Evolutionary conservation across 306 rosid genomes (phyloP).

Genomic region (Comarum palustre): DNA sequence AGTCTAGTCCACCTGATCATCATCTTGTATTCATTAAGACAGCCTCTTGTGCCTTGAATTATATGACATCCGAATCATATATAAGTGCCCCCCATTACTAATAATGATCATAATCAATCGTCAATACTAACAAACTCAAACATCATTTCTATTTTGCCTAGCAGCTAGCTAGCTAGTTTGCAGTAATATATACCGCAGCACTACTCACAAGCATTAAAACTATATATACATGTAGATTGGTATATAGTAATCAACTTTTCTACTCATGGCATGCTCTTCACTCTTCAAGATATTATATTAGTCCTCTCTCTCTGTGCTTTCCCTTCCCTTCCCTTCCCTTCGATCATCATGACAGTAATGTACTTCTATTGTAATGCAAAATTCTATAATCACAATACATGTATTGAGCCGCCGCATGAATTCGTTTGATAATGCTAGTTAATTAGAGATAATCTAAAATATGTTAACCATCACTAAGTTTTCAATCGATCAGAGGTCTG

Average conservation of each 20-base stretch:
- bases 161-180: neutral
- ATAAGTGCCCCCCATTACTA: too few relatives aligned
- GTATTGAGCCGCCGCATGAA: neutral
- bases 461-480: constrained; percentile 4
- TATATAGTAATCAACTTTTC: neutral
- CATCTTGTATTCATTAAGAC: neutral
- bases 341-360: neutral
- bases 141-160: neutral
- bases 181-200: neutral
- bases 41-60: neutral
- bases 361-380: neutral
- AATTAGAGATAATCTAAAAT: constrained; percentile 8
- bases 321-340: too few relatives aligned
- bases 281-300: neutral
- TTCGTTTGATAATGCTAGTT: neutral
- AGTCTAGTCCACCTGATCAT: neutral
- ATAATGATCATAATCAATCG: neutral
- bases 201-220: neutral
- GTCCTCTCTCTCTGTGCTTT: neutral
- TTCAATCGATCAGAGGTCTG: constrained; percentile 11
- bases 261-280: neutral
- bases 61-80: constrained; percentile 6
- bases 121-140: neutral
- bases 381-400: neutral
- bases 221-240: neutral